These are phyloP conservation scores for Solanum sparsipilum DNA, from an alignment of 257 asterid genomes.

Conservation along the genomic window DNA sequence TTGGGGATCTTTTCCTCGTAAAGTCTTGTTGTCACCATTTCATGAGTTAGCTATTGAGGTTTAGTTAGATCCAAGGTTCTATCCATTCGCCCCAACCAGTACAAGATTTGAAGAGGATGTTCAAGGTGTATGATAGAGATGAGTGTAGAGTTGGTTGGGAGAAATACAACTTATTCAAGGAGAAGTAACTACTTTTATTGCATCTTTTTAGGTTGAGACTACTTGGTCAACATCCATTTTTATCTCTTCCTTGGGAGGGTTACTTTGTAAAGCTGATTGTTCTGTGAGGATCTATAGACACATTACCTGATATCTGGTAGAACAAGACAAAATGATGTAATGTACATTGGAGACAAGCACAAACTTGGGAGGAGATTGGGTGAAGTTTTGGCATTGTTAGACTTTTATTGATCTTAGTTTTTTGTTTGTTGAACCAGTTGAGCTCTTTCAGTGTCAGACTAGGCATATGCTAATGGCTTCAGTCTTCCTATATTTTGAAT, in stretches of 20 bases:
- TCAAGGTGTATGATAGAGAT: background rate
- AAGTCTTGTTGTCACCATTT: background rate
- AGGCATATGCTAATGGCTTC: background rate
- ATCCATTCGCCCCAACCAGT: background rate
- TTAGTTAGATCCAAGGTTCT: background rate
- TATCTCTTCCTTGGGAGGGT: background rate
- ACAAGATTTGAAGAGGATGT: background rate
- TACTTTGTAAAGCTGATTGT: background rate
- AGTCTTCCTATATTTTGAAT: background rate
- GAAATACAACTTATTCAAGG: background rate
- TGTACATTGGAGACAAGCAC: background rate
- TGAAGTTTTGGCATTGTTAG: background rate
- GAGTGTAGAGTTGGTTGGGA: background rate
- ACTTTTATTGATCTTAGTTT: background rate
- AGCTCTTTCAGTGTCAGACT: background rate
- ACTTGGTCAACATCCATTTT: background rate
- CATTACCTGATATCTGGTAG: background rate
- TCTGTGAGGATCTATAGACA: background rate
- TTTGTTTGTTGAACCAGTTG: background rate
- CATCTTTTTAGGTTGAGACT: background rate
- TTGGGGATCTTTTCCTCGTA: background rate
- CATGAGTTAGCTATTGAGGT: background rate
- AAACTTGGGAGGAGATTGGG: background rate
- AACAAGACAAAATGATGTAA: background rate
- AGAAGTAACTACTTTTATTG: background rate